Evolutionary conservation across 1,139 yeast genomes (phyloP), one percentile per base, ranked within the genome.

Genomic region (Barnettozyma hawaiiensis): DNA sequence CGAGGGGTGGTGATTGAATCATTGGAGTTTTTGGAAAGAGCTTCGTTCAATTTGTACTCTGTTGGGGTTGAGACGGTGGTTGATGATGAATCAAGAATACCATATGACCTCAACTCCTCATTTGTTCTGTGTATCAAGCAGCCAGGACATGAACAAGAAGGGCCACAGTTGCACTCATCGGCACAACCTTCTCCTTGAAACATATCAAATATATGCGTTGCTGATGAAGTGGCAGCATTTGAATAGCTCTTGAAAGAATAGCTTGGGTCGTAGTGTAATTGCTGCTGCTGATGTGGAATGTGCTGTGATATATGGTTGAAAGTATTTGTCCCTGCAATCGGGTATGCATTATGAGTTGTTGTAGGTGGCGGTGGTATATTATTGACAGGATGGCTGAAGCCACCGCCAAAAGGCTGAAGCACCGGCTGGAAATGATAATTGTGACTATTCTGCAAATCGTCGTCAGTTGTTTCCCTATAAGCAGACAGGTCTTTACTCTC

Each of bases 51-150:
- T 28, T 29, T 37, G 15, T 37, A 15, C 4, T 44, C 48, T 16
- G 44, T 24, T 9, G 49, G 47, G 0, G 52, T 47, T 2, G 52
- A 46, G 1, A 38, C 45, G 1, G 49, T 34, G 2, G 47, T 45
- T 12, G 53, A 42, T 10, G 31, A 35, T 12, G 31, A 35, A 10
- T 47, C 54, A 27, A 52, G 24, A 2, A 55, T 43, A 1, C 59
- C 59, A 38, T 51, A 48, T 4, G 43, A 47, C 36, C 32, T 46
- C 16, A 55, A 31, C 23, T 55, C 59, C 29, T 52, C 56, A 31
- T 48, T 51, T 0, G 57, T 50, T 40, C 59, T 45, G 40, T 55
- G 59, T 2, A 54, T 47, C 21, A 55, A 40, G 41, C 59, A 55
- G 2, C 55, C 53, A 9, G 53, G 55, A 42, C 59, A 55, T 0